phyloP scores from a whole-genome alignment of 2,329 filamentous ascomycete genomes.

The Hymenoscyphus infarciens region DNA sequence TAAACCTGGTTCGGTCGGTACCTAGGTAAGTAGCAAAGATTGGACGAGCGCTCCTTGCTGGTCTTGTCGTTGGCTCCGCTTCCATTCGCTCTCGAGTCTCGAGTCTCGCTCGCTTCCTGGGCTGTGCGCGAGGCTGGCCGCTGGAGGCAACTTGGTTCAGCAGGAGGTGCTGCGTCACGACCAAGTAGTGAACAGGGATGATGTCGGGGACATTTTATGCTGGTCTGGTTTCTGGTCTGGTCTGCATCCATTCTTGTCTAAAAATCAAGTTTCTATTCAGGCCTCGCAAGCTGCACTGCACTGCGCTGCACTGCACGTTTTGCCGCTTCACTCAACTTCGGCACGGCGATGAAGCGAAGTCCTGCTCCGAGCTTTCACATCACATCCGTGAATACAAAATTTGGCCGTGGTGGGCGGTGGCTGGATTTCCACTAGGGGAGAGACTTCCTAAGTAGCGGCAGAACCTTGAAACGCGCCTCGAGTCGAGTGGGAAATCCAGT shows the following conservation, averaged over 20 bases:
- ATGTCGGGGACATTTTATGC: background rate
- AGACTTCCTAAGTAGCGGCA: too few species aligned
- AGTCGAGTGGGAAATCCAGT: background rate
- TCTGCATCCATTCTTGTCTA: background rate
- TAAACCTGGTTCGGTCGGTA: slow-evolving; percentile 10
- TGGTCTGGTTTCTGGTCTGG: too few species aligned
- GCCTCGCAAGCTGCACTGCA: background rate
- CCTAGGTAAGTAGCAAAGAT: slow-evolving; percentile 18
- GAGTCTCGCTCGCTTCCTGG: too few species aligned
- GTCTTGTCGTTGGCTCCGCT: background rate
- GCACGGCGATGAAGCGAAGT: background rate
- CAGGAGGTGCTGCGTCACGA: background rate
- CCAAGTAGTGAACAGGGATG: background rate
- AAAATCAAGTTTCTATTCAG: background rate
- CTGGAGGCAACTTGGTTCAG: background rate
- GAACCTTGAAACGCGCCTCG: background rate
- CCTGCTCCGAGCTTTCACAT: background rate
- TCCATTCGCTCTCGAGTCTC: too few species aligned
- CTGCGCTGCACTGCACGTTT: too few species aligned
- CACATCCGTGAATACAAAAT: too few species aligned
- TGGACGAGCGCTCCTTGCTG: slow-evolving; percentile 14
- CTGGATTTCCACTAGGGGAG: background rate
- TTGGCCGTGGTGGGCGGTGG: background rate
- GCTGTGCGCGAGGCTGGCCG: background rate
- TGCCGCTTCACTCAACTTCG: background rate